These are phyloP conservation scores for Chenopodium album DNA, from an alignment of 148 eudicot genomes.

Conservation along the genomic window DNA sequence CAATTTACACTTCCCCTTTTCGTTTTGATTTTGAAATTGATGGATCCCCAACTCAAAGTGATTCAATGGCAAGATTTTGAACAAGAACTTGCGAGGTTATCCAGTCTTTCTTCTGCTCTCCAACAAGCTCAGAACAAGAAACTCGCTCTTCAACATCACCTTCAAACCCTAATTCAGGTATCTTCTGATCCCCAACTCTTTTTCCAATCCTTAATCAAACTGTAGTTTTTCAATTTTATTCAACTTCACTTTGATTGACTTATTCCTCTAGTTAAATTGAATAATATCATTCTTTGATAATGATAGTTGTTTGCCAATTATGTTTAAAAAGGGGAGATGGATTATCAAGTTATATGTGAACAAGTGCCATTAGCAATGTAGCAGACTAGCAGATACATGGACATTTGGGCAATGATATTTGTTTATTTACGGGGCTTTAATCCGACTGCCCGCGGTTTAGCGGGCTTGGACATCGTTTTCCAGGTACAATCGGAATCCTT, in stretches of 20 bases:
- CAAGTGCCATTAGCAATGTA: background rate
- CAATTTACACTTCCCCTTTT: background rate
- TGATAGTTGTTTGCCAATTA: too few relatives aligned
- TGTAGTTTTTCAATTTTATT: too few relatives aligned
- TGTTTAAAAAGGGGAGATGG: too few relatives aligned
- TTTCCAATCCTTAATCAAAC: too few relatives aligned
- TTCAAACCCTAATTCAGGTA: conserved; percentile 60
- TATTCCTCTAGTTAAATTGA: too few relatives aligned
- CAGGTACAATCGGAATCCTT: conserved; percentile 81
- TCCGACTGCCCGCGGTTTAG: conserved; percentile 32
- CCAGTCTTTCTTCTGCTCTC: conserved; percentile 70
- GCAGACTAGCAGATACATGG: background rate
- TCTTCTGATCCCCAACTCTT: background rate
- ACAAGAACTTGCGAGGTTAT: conserved; percentile 67
- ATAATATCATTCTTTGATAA: too few relatives aligned
- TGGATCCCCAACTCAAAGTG: conserved; percentile 32
- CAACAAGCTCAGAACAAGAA: conserved; percentile 58
- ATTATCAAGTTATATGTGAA: background rate
- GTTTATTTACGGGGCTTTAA: conserved; percentile 24
- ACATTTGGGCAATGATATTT: background rate
- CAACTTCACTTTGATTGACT: too few relatives aligned
- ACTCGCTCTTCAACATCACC: conserved; percentile 42
- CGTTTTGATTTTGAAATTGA: conserved; percentile 12
- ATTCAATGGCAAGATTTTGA: conserved; percentile 82
- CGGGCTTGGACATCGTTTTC: conserved; percentile 30